phyloP scores from a whole-genome alignment of 2,329 filamentous ascomycete species.

The Trichoderma polysporum region DNA sequence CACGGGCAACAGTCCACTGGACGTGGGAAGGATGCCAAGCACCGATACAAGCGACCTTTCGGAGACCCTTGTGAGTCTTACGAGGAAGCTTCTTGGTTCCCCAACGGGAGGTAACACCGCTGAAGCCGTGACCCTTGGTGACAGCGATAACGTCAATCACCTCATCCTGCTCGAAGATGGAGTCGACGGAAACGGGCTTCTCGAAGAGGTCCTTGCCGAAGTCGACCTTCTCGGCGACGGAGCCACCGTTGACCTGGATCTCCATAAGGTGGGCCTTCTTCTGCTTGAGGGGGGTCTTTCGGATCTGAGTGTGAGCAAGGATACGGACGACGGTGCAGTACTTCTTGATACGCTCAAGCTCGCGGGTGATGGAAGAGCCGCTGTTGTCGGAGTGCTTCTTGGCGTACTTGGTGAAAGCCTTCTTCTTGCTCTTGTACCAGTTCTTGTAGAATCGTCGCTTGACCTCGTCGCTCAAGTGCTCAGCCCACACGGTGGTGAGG shows the following conservation, averaged over 20 bases:
- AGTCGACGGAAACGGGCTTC: conserved; percentile 92
- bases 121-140: conserved; percentile 99
- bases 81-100: conserved; percentile 99
- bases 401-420: conserved; percentile 99
- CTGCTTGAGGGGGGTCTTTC: conserved; percentile 99
- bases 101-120: conserved; percentile 96
- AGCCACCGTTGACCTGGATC: conserved; percentile 99
- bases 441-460: conserved; percentile 99
- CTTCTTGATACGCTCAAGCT: conserved; percentile 99
- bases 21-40: conserved; percentile 99
- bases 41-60: conserved; percentile 99
- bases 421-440: conserved; percentile 99
- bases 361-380: conserved; percentile 87
- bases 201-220: conserved; percentile 96
- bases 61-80: conserved; percentile 99
- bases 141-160: conserved; percentile 99
- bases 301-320: conserved; percentile 98
- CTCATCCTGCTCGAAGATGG: conserved; percentile 99
- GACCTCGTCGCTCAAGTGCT: conserved; percentile 97
- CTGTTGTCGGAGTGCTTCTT: conserved; percentile 98
- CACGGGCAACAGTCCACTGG: conserved; percentile 99
- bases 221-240: conserved; percentile 92
- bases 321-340: conserved; percentile 99
- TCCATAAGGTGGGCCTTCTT: conserved; percentile 99
- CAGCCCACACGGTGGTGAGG: conserved; percentile 98